Evolutionary conservation across 169 alveolate species (phyloP).

Genomic region (Sarcocystis neurona): DNA sequence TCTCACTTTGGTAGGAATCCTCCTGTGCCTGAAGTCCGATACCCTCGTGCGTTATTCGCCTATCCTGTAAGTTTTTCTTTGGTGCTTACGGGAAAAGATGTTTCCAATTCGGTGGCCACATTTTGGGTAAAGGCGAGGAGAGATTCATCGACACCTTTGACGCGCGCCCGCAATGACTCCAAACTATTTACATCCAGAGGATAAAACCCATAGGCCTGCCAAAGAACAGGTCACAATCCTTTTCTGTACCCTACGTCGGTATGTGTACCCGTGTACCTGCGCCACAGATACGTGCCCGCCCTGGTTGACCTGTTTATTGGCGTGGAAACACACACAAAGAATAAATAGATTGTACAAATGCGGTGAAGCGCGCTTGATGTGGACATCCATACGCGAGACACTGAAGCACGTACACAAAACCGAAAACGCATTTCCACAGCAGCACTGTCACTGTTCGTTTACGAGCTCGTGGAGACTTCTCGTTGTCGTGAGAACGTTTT

Average conservation of each 20-base stretch:
- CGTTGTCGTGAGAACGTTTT: neutral
- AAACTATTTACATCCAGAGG: neutral
- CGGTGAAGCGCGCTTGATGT: neutral
- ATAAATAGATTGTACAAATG: too few species aligned
- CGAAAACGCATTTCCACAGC: too few species aligned
- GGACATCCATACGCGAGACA: neutral
- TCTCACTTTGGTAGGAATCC: too few species aligned
- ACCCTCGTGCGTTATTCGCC: too few species aligned
- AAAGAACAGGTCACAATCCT: neutral
- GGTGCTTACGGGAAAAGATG: too few species aligned
- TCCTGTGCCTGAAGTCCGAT: too few species aligned
- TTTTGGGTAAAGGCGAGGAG: neutral
- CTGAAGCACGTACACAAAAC: neutral
- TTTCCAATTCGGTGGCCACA: conserved; percentile 3
- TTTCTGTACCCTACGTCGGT: too few species aligned
- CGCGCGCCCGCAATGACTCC: neutral
- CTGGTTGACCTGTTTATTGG: neutral
- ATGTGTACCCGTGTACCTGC: neutral
- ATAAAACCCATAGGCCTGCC: conserved; percentile 25
- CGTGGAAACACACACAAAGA: too few species aligned
- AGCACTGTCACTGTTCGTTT: too few species aligned
- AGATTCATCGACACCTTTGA: neutral
- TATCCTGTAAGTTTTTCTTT: too few species aligned
- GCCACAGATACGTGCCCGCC: conserved; percentile 14
- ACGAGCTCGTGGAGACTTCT: neutral